phyloP scores from a whole-genome alignment of 805 yeast genomes.

The Ogataea polymorpha region DNA sequence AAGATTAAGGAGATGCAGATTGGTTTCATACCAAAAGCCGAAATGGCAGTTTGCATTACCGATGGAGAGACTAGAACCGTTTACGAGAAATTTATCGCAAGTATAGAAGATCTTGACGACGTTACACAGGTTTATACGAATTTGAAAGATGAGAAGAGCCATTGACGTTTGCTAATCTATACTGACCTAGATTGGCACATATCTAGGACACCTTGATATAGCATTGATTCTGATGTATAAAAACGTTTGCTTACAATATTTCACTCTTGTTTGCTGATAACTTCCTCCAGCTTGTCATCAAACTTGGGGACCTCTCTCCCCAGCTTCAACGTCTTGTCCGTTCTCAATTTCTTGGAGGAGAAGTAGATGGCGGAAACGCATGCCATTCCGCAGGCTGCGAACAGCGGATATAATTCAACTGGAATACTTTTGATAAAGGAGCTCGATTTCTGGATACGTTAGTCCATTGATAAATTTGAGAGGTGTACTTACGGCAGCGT shows the following conservation, averaged over 20 bases:
- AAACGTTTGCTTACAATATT: conserved; percentile 5
- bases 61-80: conserved; percentile 50
- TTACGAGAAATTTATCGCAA: conserved; percentile 54
- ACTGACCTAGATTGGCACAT: too few relatives aligned
- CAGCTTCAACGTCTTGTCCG: conserved; percentile 48
- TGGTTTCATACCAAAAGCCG: conserved; percentile 62
- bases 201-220: too few relatives aligned
- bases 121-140: conserved; percentile 79
- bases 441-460: conserved; percentile 7
- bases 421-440: conserved; percentile 36
- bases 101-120: conserved; percentile 78
- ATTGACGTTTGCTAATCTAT: neutral
- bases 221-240: conserved; percentile 2
- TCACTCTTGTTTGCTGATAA: conserved; percentile 27
- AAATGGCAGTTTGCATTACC: conserved; percentile 51
- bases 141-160: conserved; percentile 35
- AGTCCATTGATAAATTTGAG: neutral
- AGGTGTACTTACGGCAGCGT: conserved; percentile 42
- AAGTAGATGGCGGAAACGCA: conserved; percentile 46
- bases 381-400: conserved; percentile 55
- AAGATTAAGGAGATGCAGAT: conserved; percentile 69
- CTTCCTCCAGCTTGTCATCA: conserved; percentile 37
- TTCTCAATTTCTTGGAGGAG: conserved; percentile 47
- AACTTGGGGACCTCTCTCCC: conserved; percentile 45
- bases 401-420: conserved; percentile 57